These are phyloP conservation scores for Ganoderma lingzhi DNA, from an alignment of 1,284 basidiomycete species.

Conservation along the genomic window DNA sequence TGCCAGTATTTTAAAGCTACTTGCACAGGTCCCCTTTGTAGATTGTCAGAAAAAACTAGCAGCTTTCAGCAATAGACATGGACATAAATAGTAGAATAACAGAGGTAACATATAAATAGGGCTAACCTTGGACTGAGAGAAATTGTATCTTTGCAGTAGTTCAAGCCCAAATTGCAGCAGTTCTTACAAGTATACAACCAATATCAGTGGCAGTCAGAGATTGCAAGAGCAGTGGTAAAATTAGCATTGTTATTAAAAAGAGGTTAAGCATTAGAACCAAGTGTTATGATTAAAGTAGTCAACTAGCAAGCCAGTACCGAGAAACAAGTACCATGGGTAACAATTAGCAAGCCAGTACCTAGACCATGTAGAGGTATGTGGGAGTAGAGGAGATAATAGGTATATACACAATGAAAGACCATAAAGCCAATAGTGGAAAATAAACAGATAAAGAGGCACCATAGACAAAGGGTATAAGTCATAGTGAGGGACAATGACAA, in stretches of 20 bases:
- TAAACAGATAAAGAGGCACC: background rate
- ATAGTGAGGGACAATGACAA: too few relatives aligned
- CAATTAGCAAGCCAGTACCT: background rate
- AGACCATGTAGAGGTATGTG: background rate
- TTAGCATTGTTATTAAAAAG: background rate
- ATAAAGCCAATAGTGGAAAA: background rate
- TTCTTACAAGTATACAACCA: background rate
- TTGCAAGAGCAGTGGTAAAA: background rate
- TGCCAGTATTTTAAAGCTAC: background rate
- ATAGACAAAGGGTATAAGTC: background rate
- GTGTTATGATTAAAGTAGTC: background rate
- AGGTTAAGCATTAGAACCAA: background rate
- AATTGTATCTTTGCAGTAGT: background rate
- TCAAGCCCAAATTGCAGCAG: background rate
- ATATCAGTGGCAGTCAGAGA: background rate
- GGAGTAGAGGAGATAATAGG: background rate
- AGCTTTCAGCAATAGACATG: background rate
- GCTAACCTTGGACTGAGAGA: background rate
- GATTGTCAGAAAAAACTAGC: background rate
- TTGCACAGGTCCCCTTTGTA: background rate
- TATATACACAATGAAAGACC: background rate
- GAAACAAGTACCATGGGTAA: background rate
- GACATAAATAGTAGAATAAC: background rate
- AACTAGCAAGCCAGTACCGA: slow-evolving; percentile 1
- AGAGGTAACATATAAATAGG: background rate